Conservation (phyloP, 73 alveolate genomes). For the Effrenium voratum region DNA sequence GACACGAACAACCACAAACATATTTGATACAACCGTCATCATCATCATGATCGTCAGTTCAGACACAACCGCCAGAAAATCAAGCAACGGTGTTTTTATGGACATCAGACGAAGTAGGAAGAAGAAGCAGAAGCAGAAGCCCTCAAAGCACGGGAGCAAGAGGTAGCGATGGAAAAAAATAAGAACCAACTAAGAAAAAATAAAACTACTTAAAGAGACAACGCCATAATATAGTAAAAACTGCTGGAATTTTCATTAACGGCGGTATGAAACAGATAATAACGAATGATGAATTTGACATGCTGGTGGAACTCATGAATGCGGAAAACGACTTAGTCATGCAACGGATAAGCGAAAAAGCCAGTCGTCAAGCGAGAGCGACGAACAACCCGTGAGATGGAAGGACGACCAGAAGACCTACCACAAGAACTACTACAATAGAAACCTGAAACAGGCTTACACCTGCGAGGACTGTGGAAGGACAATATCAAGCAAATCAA, state of each 20-base stretch:
- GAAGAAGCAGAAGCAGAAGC: not conserved
- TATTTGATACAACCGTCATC: no score
- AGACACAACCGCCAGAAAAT: no score
- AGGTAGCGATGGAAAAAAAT: no score
- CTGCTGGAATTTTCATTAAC: not conserved
- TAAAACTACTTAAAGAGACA: not conserved
- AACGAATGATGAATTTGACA: not conserved
- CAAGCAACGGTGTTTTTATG: no score
- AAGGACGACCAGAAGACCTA: not conserved
- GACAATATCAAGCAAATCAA: not conserved
- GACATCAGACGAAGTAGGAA: no score
- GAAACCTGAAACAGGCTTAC: not conserved
- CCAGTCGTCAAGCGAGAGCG: not conserved
- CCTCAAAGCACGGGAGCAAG: no score
- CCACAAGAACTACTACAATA: not conserved
- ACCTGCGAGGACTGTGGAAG: not conserved
- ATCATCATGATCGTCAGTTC: no score
- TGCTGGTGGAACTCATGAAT: not conserved
- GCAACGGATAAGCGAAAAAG: not conserved
- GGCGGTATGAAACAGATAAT: not conserved
- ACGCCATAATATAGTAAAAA: not conserved
- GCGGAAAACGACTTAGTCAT: not conserved
- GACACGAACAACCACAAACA: no score
- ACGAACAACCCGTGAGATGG: not conserved
- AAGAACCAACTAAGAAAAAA: not conserved